Evolutionary conservation across 2,329 filamentous ascomycete genomes (phyloP).

Genomic region (Orbilia brochopaga): DNA sequence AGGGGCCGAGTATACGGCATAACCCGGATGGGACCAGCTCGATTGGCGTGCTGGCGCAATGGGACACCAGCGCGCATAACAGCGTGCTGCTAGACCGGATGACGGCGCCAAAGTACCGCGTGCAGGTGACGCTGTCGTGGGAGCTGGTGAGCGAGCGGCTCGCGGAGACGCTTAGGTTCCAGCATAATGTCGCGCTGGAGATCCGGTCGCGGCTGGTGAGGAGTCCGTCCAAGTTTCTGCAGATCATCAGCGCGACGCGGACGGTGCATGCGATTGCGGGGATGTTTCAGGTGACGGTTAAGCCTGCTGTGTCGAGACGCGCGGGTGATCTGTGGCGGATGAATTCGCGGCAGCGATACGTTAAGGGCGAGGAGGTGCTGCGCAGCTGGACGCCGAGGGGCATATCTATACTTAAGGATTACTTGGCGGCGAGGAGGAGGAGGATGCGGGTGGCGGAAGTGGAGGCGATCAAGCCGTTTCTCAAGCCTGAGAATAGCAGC

Average conservation of each 20-base stretch:
- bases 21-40: constrained; percentile 90
- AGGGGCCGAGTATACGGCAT: constrained; percentile 77
- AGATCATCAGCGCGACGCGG: constrained; percentile 81
- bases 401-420: constrained; percentile 89
- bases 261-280: constrained; percentile 85
- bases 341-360: constrained; percentile 92
- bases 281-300: constrained; percentile 84
- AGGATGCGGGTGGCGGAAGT: constrained; percentile 78
- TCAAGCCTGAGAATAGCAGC: constrained; percentile 61
- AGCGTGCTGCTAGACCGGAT: constrained; percentile 92
- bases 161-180: constrained; percentile 86
- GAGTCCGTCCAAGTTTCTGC: constrained; percentile 83
- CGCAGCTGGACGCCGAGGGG: constrained; percentile 85
- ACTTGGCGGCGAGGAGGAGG: constrained; percentile 75
- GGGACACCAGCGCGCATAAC: constrained; percentile 92
- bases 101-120: constrained; percentile 88
- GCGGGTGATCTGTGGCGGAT: constrained; percentile 94
- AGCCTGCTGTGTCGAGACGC: constrained; percentile 86
- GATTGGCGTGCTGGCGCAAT: constrained; percentile 86
- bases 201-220: constrained; percentile 71
- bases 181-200: constrained; percentile 78
- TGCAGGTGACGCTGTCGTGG: constrained; percentile 87
- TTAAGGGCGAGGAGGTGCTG: constrained; percentile 91
- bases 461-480: constrained; percentile 72
- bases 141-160: constrained; percentile 82